Evolutionary conservation across 2,329 filamentous ascomycete genomes (phyloP).

Genomic region (Magnaporthiopsis rhizophila): DNA sequence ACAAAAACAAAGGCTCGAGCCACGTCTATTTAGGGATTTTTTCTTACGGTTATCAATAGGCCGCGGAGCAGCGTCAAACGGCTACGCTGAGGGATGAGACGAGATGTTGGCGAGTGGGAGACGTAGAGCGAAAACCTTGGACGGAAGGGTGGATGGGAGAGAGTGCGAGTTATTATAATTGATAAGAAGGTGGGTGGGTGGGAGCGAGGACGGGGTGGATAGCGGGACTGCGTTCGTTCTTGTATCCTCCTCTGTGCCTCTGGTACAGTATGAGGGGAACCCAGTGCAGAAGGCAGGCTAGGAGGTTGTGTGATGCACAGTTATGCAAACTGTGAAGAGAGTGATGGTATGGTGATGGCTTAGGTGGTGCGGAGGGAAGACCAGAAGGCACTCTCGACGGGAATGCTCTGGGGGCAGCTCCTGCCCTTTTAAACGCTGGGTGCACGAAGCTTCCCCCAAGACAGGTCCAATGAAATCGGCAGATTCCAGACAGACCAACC

Average conservation of each 20-base stretch:
- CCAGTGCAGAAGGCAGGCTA: not conserved
- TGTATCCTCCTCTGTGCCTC: not conserved
- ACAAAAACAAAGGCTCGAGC: not conserved
- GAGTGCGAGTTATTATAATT: not conserved
- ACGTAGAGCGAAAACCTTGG: not conserved
- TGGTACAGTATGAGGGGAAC: not conserved
- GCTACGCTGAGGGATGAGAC: not conserved
- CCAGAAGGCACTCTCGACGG: not conserved
- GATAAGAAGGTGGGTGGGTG: not conserved
- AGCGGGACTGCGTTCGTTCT: not conserved
- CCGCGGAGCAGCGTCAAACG: not conserved
- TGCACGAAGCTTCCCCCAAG: not conserved
- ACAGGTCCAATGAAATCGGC: conserved; percentile 4
- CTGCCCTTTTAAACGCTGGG: conserved; percentile 6
- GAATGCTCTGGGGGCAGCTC: conserved; percentile 5
- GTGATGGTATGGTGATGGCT: conserved; percentile 1
- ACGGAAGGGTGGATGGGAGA: not conserved
- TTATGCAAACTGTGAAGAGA: not conserved
- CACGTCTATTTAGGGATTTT: not conserved
- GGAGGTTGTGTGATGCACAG: not conserved
- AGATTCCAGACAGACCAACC: conserved; percentile 2
- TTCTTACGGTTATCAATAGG: not conserved
- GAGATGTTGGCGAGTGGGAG: not conserved
- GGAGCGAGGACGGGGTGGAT: conserved; percentile 1
- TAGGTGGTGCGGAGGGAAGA: not conserved